Percentiles rank a stretch among this genome's conserved stretches.
These are phyloP conservation scores for Boletus subparvulus DNA, from an alignment of 768 basidiomycete species.

Conservation along the genomic window DNA sequence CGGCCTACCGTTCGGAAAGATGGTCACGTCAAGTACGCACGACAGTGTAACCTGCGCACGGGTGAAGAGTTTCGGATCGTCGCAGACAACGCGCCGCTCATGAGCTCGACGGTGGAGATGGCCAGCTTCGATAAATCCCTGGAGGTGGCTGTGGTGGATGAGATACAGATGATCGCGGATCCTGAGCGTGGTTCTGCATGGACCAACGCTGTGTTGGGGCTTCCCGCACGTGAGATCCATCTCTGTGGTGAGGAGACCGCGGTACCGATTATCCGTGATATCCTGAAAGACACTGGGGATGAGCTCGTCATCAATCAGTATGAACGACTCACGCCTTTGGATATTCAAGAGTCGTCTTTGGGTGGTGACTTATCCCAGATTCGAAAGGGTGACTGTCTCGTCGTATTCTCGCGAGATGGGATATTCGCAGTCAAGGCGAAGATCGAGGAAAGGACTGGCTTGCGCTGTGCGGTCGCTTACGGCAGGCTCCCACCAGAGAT, in stretches of 20 bases:
- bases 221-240: conserved; percentile 80
- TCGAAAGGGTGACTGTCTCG: conserved; percentile 84
- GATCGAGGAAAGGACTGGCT: conserved; percentile 68
- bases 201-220: conserved; percentile 77
- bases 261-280: conserved; percentile 68
- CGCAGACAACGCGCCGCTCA: conserved; percentile 49
- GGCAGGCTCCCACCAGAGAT: conserved; percentile 91
- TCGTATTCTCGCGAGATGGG: conserved; percentile 72
- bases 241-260: conserved; percentile 95
- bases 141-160: conserved; percentile 93
- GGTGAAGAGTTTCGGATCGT: conserved; percentile 88
- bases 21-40: conserved; percentile 50
- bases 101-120: conserved; percentile 97
- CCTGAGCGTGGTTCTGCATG: conserved; percentile 75
- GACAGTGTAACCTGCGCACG: conserved; percentile 83
- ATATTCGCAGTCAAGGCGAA: conserved; percentile 77
- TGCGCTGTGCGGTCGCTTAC: conserved; percentile 90
- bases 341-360: conserved; percentile 63
- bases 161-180: conserved; percentile 95
- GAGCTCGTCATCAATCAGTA: conserved; percentile 79
- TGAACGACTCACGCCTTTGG: conserved; percentile 83
- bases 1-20: conserved; percentile 31
- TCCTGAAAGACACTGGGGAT: conserved; percentile 81
- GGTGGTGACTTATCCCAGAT: conserved; percentile 59
- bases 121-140: conserved; percentile 39